These are phyloP conservation scores for Dryadomyces quercus-mongolicae DNA, from an alignment of 2,329 filamentous ascomycete species.

Conservation along the genomic window DNA sequence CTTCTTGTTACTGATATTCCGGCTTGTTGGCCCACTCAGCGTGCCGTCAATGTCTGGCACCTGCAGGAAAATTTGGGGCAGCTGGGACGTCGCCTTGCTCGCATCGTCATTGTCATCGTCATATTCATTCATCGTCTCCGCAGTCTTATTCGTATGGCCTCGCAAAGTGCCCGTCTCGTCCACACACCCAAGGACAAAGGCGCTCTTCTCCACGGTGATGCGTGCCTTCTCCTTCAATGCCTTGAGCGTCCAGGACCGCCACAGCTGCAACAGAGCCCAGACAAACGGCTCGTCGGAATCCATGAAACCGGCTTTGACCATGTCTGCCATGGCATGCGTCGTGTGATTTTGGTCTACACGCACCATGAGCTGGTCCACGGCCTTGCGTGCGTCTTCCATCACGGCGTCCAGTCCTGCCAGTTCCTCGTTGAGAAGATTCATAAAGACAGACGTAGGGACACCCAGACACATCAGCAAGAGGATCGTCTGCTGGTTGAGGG, in stretches of 20 bases:
- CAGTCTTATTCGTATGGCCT: constrained; percentile 41
- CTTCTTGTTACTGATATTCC: neutral
- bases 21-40: no score
- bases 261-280: constrained; percentile 65
- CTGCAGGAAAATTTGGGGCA: constrained; percentile 87
- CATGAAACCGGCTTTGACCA: constrained; percentile 76
- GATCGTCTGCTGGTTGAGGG: constrained; percentile 84
- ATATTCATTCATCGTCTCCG: constrained; percentile 26
- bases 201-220: constrained; percentile 69
- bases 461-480: constrained; percentile 70
- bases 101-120: constrained; percentile 13
- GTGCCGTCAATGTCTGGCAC: constrained; percentile 39
- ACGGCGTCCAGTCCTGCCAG: constrained; percentile 57
- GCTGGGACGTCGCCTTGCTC: constrained; percentile 22
- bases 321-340: constrained; percentile 59
- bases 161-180: constrained; percentile 70
- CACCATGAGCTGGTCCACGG: constrained; percentile 55
- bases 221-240: constrained; percentile 85
- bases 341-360: constrained; percentile 79
- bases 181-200: constrained; percentile 76
- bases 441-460: constrained; percentile 55
- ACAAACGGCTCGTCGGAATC: constrained; percentile 64
- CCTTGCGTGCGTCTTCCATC: constrained; percentile 51
- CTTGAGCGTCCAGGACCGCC: constrained; percentile 83
- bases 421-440: constrained; percentile 54